Evolutionary conservation across 768 basidiomycete genomes (phyloP).

Genomic region (Multifurca ochricompacta): DNA sequence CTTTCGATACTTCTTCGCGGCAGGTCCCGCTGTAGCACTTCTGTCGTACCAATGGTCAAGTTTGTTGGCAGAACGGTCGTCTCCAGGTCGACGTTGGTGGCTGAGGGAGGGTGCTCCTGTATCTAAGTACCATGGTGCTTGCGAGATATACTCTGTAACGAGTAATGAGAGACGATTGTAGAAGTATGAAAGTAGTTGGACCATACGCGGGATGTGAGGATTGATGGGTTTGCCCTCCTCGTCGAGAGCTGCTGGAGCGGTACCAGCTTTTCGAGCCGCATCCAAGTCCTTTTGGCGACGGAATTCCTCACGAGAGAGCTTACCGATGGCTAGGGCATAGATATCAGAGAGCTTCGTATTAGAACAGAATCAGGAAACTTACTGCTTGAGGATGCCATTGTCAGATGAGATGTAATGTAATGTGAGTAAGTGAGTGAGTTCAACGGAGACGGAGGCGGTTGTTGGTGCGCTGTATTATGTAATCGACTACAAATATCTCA

Average conservation of each 20-base stretch:
- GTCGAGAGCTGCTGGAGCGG: conserved; percentile 91
- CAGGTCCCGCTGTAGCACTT: conserved; percentile 75
- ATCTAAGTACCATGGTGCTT: conserved; percentile 98
- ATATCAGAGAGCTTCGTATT: neutral
- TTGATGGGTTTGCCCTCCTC: conserved; percentile 95
- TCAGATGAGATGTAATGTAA: no score
- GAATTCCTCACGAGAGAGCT: conserved; percentile 91
- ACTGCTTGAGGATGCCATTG: conserved; percentile 24
- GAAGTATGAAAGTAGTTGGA: neutral
- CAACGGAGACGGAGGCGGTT: no score
- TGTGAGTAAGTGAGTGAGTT: no score
- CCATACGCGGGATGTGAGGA: conserved; percentile 95
- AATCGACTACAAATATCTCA: no score
- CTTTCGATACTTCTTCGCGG: conserved; percentile 94
- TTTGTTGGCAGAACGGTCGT: conserved; percentile 53
- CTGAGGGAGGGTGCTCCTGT: conserved; percentile 88
- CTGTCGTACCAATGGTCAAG: conserved; percentile 91
- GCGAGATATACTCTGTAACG: conserved; percentile 84
- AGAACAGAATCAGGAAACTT: neutral
- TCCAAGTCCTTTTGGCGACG: conserved; percentile 94
- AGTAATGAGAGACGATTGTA: neutral
- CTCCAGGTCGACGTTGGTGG: conserved; percentile 74
- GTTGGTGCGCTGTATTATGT: no score
- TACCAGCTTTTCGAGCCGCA: conserved; percentile 97
- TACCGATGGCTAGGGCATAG: conserved; percentile 44